Evolutionary conservation across 768 basidiomycete species (phyloP), one percentile per base, ranked within the genome.

Genomic region (Lactarius sanguifluus): DNA sequence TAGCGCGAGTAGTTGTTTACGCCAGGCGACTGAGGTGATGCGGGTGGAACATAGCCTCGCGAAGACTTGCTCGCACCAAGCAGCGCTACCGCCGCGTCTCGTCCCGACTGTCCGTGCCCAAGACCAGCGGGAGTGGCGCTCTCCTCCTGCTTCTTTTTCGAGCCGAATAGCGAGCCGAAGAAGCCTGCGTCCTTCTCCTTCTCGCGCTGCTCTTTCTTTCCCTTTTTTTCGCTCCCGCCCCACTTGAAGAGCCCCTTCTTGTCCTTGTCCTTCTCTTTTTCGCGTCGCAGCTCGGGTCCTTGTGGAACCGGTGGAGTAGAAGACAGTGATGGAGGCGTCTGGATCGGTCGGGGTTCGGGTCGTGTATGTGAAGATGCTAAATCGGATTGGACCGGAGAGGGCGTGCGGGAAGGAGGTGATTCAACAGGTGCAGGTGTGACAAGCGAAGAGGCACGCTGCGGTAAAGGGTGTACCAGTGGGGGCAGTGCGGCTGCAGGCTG

Each of bases 151-250:
- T 95, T 97, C 82, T 92, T 94, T 75, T 85, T 87, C 70, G 88
- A 82, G 28, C 93, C 88, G 75, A 98, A 98, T 4, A 98, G 80
- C 13, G 92, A 93, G 2, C 94, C 94, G 70, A 98, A 94, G 81
- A 98, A 97, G 2, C 94, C 83, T 23, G 85, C 78, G n/a, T 91
- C 89, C 75, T 88, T 87, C 73, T 90, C 88, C 69, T 82, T 81
- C 67, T 81, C 82, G 72, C 85, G 85, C 70, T 67, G 84, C 54
- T 81, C 80, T 68, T 85, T 82, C 74, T 82, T 83, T 71, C 84
- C 82, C 60, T 73, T 79, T 68, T 79, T 82, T 69, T 76, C 79
- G 68, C 76, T 78, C 64, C 77, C 80, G 71, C 74, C 82, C 77
- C 73, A 77, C 76, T 81, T 79, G 58, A 72, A 69, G 13, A 71